Base-by-base conservation (phyloP, 192 early-diverging fungal genomes). In the Ramicandelaber brevisporus region DNA sequence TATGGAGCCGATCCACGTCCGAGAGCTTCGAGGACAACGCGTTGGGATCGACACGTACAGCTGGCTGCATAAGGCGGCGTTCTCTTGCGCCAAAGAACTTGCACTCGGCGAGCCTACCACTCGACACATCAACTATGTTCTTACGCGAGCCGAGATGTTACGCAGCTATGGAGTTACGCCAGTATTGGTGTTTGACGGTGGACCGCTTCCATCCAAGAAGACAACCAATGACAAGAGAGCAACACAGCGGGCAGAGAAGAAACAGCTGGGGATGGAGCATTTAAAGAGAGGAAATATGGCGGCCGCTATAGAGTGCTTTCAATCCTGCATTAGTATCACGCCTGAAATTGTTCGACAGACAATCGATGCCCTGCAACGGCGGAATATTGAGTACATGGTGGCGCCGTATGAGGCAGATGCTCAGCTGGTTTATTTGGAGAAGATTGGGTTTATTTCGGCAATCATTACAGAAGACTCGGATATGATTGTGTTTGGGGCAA, bases 351-450 rank as follows among this genome's bases (percentile, higher is more conserved):
- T 78, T 0, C 54, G 44, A 17, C 48, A 61, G 12, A 55, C 88
- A 0, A 85, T 90, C 27, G 56, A 77, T 9, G 27, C 30, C 32
- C 50, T 95, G 11, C 31, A 57, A 13, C 34, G 34, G n/a, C 55
- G 55, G 26, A 54, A 63, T 6, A 57, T 98, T 16, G 46, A 67
- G 17, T 88, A 63, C 50, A 41, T 90, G 0, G 81, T 93, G 0
- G 83, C 93, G 2, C 93, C 93, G 0, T 99, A 85, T 36, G 93
- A 99, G 45, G 93, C 93, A 0, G 93, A 99, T 38, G 78, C 89
- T 5, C 93, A 99, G 48, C 47, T 99, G 25, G 75, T 79, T 0
- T 93, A 62, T 36, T 48, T 99, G 8, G 65, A 77, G 20, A 46
- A 62, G 5, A 44, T 37, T 12, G 70, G 70, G 1, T 10, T 73